Conservation (phyloP, 1,139 yeast species). For the Wickerhamiella infanticola region DNA sequence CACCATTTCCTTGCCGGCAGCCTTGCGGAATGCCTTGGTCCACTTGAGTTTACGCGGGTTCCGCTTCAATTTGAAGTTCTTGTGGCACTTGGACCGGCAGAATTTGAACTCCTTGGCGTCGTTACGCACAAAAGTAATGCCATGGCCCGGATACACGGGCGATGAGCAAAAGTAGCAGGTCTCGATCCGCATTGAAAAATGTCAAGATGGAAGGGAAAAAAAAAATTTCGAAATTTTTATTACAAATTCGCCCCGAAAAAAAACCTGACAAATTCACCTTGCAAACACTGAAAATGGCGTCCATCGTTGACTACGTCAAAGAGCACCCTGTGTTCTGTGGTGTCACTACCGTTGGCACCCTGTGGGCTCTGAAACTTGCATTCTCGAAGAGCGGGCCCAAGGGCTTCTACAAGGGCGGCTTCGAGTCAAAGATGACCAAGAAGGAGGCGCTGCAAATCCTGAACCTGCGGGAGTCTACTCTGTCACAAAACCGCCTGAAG, state of each 20-base stretch:
- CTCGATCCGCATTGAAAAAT: conserved; percentile 63
- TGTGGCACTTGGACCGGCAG: conserved; percentile 97
- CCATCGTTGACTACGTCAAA: conserved; percentile 27
- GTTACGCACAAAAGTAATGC: conserved; percentile 94
- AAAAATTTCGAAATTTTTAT: background rate
- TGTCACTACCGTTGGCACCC: conserved; percentile 44
- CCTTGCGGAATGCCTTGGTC: conserved; percentile 98
- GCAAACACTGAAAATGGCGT: conserved; percentile 20
- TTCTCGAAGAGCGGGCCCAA: conserved; percentile 51
- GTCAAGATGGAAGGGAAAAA: background rate
- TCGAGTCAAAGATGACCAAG: conserved; percentile 77
- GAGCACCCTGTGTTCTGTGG: conserved; percentile 68
- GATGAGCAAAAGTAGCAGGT: conserved; percentile 96
- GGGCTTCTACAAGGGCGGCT: conserved; percentile 71
- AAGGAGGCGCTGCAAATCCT: conserved; percentile 83
- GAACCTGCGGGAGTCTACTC: conserved; percentile 63
- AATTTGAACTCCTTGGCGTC: conserved; percentile 95
- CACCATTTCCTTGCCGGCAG: conserved; percentile 97
- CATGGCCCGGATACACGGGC: conserved; percentile 95
- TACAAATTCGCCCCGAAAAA: background rate
- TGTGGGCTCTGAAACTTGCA: conserved; percentile 25
- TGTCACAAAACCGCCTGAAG: conserved; percentile 64
- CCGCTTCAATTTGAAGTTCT: conserved; percentile 93
- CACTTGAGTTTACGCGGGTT: conserved; percentile 96
- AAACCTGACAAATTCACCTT: background rate